Evolutionary conservation across 2,329 filamentous ascomycete species (phyloP), one percentile per base, ranked within the genome.

Genomic region (Paecilomyces variotii): DNA sequence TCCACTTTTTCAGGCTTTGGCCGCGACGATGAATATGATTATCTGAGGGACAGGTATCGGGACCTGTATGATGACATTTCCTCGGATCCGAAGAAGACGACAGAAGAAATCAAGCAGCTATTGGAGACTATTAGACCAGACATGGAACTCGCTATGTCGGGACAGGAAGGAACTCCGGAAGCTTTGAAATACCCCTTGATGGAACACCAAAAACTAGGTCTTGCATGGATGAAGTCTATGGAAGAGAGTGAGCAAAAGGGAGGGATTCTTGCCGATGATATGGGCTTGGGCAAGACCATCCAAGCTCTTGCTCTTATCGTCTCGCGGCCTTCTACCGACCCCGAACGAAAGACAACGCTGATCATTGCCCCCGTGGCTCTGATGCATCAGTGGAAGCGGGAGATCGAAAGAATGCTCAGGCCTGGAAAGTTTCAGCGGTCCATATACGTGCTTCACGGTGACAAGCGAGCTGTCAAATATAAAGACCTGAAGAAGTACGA

Each of bases 231-330:
- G 76, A 85, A 85, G 66, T 82, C 83, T 5, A 89, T 87, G 79
- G 90, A 93, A 71, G 80, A 84, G 58, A 85, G 89, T 7, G 80
- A 77, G 1, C 85, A 86, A 56, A 91, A 88, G 66, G 89, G 89
- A 19, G 87, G 89, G 25, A 90, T 93, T 57, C 78, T 92, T 26
- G 88, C 87, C 0, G 88, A 91, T 66, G 88, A 91, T 62, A 94
- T 93, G 90, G 90, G 90, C 6, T 77, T 93, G 10, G 90, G 90
- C 6, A 93, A 94, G 74, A 93, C 90, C 0, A 87, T 96, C 26
- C 90, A 93, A 61, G 87, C 89, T 4, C 79, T 97, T 25, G 84
- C 91, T 3, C 80, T 96, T 51, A 88, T 96, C 64, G 79, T 90
- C 11, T 82, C 84, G 4, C 82, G 86, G 4, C 86, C 81, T n/a